These are phyloP conservation scores for Boechera retrofracta DNA, from an alignment of 345 rosid genomes.

Conservation along the genomic window DNA sequence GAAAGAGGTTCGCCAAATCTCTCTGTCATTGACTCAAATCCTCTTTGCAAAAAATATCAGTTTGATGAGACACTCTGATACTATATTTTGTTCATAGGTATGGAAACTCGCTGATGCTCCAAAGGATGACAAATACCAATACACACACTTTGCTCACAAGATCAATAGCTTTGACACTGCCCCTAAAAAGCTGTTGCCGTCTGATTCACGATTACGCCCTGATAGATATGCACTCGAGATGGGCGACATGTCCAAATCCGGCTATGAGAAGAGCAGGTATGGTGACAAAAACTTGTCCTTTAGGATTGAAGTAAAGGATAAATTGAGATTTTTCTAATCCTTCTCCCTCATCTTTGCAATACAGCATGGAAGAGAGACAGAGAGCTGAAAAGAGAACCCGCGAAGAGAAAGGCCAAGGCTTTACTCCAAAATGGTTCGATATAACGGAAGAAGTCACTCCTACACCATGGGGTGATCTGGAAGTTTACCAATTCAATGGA, in stretches of 20 bases:
- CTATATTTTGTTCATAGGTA: slow-evolving; percentile 47
- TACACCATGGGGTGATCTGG: slow-evolving; percentile 93
- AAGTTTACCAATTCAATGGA: slow-evolving; percentile 78
- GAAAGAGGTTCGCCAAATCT: slow-evolving; percentile 56
- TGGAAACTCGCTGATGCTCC: slow-evolving; percentile 82
- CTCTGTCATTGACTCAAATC: not conserved
- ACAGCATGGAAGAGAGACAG: slow-evolving; percentile 63
- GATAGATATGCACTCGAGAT: slow-evolving; percentile 82
- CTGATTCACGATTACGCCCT: slow-evolving; percentile 89
- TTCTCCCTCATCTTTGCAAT: slow-evolving; percentile 5
- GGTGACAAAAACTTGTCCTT: slow-evolving; percentile 31
- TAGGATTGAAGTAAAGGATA: slow-evolving; percentile 10
- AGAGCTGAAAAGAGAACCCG: slow-evolving; percentile 78
- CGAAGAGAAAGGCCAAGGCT: slow-evolving; percentile 64
- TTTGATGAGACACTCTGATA: slow-evolving; percentile 16
- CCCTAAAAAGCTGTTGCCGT: slow-evolving; percentile 74
- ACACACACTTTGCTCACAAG: slow-evolving; percentile 84
- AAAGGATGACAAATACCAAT: slow-evolving; percentile 75
- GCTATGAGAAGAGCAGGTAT: slow-evolving; percentile 79
- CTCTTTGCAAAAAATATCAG: not conserved
- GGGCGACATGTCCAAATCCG: slow-evolving; percentile 76
- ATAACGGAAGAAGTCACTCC: slow-evolving; percentile 60
- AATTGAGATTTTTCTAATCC: not conserved
- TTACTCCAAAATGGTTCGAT: slow-evolving; percentile 77
- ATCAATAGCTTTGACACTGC: slow-evolving; percentile 86